Evolutionary conservation across 352 stramenopile genomes (phyloP), one percentile per base, ranked within the genome.

Genomic region (Pythium plurisporium): DNA sequence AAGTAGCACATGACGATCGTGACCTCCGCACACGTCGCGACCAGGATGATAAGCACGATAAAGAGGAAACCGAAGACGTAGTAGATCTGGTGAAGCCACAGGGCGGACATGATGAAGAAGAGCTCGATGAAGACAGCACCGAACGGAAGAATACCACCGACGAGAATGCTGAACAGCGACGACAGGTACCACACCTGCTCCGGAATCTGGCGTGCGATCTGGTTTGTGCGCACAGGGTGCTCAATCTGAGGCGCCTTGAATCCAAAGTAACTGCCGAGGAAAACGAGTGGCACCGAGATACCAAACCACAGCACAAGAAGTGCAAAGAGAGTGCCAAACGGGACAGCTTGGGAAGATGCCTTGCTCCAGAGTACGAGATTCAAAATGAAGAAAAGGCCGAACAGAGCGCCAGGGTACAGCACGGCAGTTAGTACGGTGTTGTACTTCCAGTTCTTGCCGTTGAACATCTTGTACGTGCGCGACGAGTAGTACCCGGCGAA

Each of bases 61-160:
- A 99, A 96, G 40, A 99, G 78, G 72, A 99, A 99, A 48, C 97
- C 96, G 75, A 99, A 99, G 31, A 99, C 96, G 81, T 98, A 99
- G 84, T 99, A 99, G 64, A 98, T 98, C 86, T 98, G 94, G 77
- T 99, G 93, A 45, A 99, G 72, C 97, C 98, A 99, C 29, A 99
- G 76, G 47, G 97, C 96, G 60, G 87, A 98, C 95, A 99, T 99
- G 74, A 99, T 99, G 82, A 99, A 99, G 73, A 99, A 99, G 22
- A 99, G 87, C 72, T 99, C 98, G 62, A 99, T 98, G 73, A 98
- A 99, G 37, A 99, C 96, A 8, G 96, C 96, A 31, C 97, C 97
- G 69, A 99, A 99, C 15, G 98, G 98, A 22, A 99, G 72, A 38
- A 99, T 95, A 48, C 97, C 97, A 40, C 97, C 97, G 8, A 99